Evolutionary conservation across 345 rosid species (phyloP), one percentile per base, ranked within the genome.

Genomic region (Citrus inodora): DNA sequence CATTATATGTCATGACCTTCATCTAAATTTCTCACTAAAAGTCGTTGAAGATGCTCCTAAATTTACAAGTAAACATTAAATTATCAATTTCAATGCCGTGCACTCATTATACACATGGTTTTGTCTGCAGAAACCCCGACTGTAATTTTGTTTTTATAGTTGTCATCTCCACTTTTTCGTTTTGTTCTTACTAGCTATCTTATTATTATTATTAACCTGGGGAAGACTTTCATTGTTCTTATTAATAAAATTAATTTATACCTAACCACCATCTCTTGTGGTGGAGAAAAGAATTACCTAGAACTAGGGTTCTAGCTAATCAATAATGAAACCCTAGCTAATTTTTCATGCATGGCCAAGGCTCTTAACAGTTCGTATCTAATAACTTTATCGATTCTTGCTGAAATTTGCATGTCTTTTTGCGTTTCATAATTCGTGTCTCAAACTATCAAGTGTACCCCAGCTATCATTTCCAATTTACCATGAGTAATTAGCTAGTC

Each of bases 101-200:
- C 30, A 75, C 61, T 62, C 61, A 61, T 35, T 35, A 62, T 74
- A n/a, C 84, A 80, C 71, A 80, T 80, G 63, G 71, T 67, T 58
- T 22, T 80, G 86, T 83, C 83, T 67, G 46, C 64, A 59, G 67
- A 74, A 80, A 56, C 53, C 83, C 79, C 79, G 46, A 78, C 79
- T 78, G 19, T 11, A 51, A 37, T 27, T 84, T 84, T 84, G 84
- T 74, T 78, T 65, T 53, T 66, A 74, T 32, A 9, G 38, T 71
- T 53, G 66, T 71, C 75, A 30, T 71, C 62, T 64, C 75, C 53
- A 6, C 37, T 40, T 64, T 55, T 66, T 69, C 68, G 28, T 68
- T 83, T 72, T 76, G 75, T 70, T 46, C 21, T 56, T 53, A 63
- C 56, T 28, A 6, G 19, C 56, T 46, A 71, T 53, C 32, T 73